Conservation (phyloP, 164 flowering plant genomes). For the Liriodendron chinense region DNA sequence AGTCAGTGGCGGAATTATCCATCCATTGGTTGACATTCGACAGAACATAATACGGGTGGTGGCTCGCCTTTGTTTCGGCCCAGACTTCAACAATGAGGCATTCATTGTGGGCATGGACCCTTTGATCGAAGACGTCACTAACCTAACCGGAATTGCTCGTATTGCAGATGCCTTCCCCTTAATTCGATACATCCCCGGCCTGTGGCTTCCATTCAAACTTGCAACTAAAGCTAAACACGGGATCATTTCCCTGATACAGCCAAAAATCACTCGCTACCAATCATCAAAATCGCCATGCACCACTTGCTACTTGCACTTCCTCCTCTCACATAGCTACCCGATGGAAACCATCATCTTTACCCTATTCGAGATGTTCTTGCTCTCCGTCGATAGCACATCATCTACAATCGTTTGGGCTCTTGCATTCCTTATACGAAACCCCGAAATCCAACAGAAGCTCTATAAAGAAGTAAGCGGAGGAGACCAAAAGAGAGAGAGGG, state of each 20-base stretch:
- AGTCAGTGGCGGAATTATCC: not conserved
- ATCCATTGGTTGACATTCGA: conserved; percentile 4
- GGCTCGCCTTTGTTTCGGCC: no score
- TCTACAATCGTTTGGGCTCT: conserved; percentile 17
- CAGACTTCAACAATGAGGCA: no score
- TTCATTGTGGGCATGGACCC: conserved; percentile 6
- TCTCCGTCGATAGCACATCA: no score
- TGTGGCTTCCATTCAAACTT: not conserved
- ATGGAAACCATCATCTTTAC: conserved; percentile 5
- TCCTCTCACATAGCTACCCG: not conserved
- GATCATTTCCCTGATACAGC: conserved; percentile 10
- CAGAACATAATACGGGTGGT: no score
- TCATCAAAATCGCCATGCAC: no score
- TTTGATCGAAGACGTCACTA: conserved; percentile 8
- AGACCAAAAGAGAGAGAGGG: no score
- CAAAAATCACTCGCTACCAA: no score
- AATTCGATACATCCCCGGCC: conserved; percentile 10
- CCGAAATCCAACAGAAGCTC: no score
- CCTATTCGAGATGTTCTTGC: conserved; percentile 18
- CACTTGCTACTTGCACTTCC: no score
- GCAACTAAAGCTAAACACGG: conserved; percentile 6
- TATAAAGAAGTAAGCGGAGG: no score
- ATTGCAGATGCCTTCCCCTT: conserved; percentile 10
- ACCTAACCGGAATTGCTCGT: conserved; percentile 6
- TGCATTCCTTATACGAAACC: no score